A percentile compares a stretch with the other conserved stretches of the same genome.
phyloP scores from a whole-genome alignment of 345 rosid genomes.

The Lepidium africanum region DNA sequence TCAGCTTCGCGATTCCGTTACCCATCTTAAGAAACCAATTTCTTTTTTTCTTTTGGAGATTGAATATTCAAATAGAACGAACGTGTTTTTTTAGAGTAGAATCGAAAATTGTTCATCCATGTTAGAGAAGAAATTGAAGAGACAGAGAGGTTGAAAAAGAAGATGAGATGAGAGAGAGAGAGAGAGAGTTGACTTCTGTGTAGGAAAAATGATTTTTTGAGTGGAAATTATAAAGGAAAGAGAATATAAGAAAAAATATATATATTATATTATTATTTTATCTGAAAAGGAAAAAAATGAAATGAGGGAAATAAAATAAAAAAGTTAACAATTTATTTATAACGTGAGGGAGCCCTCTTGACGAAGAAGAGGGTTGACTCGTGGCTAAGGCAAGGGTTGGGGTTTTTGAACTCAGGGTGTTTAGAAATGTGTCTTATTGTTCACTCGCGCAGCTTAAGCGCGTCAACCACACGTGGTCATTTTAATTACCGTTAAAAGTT shows the following conservation, averaged over 20 bases:
- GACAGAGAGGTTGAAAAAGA: constrained; percentile 20
- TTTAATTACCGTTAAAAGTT: not conserved
- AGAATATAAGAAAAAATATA: constrained; percentile 4
- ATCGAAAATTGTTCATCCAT: constrained; percentile 25
- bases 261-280: constrained; percentile 12
- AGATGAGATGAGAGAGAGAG: constrained; percentile 26
- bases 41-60: not conserved
- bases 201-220: constrained; percentile 14
- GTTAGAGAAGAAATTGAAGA: constrained; percentile 13
- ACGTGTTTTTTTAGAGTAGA: not conserved
- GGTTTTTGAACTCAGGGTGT: not conserved
- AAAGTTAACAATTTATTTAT: not conserved
- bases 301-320: not conserved
- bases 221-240: constrained; percentile 22
- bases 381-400: not conserved
- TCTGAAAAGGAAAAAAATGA: not conserved
- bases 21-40: constrained; percentile 42
- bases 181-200: constrained; percentile 63
- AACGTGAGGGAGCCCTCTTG: not conserved
- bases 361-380: constrained; percentile 27
- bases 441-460: not conserved
- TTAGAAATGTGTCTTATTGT: not conserved
- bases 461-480: not conserved
- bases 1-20: constrained; percentile 68
- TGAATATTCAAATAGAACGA: not conserved